phyloP scores from a whole-genome alignment of 129 eudicot species.

The carrot (Daucus carota) region DNA sequence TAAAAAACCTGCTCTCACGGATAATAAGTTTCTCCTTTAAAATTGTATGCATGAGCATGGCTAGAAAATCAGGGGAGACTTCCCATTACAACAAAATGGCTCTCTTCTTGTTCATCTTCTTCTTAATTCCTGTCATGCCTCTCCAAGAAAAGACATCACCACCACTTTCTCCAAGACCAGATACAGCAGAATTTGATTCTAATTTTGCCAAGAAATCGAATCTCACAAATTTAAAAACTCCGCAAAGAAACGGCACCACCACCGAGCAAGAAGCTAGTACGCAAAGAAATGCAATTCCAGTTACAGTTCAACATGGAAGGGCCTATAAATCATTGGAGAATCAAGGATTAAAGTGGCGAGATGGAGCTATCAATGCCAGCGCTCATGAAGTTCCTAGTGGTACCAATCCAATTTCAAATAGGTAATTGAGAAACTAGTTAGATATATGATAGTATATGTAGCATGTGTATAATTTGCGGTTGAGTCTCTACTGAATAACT shows the following conservation, averaged over 20 bases:
- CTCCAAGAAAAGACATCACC: background rate
- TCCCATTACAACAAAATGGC: background rate
- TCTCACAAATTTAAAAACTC: background rate
- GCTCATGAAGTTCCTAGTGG: slow-evolving; percentile 29
- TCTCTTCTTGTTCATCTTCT: background rate
- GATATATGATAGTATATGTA: background rate
- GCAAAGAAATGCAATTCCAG: background rate
- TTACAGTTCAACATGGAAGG: background rate
- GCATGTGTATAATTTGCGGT: background rate
- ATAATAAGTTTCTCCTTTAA: too few relatives aligned
- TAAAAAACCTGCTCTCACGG: too few relatives aligned
- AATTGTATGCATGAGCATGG: slow-evolving; percentile 8
- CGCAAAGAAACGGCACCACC: background rate
- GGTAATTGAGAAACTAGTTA: background rate
- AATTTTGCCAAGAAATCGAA: background rate
- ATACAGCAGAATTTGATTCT: background rate
- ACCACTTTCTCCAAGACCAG: background rate
- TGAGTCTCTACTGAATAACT: background rate
- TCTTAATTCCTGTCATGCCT: background rate
- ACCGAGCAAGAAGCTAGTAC: background rate
- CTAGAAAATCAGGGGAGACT: background rate
- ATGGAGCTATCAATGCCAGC: slow-evolving; percentile 11
- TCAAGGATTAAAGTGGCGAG: slow-evolving; percentile 7
- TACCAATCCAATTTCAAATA: slow-evolving; percentile 26
- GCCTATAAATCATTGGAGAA: background rate